Conservation (phyloP, 139 green algal species). For the Chlamydomonas schloesseri region DNA sequence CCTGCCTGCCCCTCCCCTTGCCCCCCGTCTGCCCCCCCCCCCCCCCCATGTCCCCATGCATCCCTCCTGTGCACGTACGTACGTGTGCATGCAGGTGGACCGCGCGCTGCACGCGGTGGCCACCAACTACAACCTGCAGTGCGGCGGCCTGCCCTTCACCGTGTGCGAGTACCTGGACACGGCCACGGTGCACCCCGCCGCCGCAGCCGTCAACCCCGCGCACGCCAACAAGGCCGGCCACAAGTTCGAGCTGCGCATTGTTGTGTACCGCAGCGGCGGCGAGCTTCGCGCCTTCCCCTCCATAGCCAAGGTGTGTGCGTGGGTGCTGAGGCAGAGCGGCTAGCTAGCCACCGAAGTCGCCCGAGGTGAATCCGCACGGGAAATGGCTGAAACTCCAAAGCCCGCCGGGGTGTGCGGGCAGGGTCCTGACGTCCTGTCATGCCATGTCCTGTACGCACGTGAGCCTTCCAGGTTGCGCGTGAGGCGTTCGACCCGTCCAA, state of each 20-base stretch:
- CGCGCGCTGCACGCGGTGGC: slow-evolving; percentile 19
- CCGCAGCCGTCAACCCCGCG: too few species aligned
- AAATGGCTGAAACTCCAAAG: too few species aligned
- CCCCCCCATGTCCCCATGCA: too few species aligned
- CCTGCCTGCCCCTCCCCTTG: too few species aligned
- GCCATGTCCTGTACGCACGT: too few species aligned
- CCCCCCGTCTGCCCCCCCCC: too few species aligned
- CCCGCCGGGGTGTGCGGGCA: too few species aligned
- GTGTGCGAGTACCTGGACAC: slow-evolving; percentile 55
- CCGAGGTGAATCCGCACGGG: background rate
- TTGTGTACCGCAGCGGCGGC: slow-evolving; percentile 46
- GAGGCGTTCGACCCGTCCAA: slow-evolving; percentile 47
- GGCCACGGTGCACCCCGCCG: background rate
- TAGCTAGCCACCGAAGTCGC: background rate
- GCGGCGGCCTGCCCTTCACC: slow-evolving; percentile 51
- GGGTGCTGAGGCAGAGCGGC: too few species aligned
- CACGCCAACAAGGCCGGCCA: slow-evolving; percentile 32
- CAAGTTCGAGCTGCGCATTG: slow-evolving; percentile 57
- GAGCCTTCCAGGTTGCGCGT: slow-evolving; percentile 40
- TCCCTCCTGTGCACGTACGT: too few species aligned
- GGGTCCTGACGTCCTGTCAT: too few species aligned
- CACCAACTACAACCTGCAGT: slow-evolving; percentile 46
- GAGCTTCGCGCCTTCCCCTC: slow-evolving; percentile 51
- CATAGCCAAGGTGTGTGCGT: slow-evolving; percentile 49
- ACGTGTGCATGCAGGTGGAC: slow-evolving; percentile 53